Evolutionary conservation across 1,284 basidiomycete genomes (phyloP).

Genomic region (Puccinia horiana): DNA sequence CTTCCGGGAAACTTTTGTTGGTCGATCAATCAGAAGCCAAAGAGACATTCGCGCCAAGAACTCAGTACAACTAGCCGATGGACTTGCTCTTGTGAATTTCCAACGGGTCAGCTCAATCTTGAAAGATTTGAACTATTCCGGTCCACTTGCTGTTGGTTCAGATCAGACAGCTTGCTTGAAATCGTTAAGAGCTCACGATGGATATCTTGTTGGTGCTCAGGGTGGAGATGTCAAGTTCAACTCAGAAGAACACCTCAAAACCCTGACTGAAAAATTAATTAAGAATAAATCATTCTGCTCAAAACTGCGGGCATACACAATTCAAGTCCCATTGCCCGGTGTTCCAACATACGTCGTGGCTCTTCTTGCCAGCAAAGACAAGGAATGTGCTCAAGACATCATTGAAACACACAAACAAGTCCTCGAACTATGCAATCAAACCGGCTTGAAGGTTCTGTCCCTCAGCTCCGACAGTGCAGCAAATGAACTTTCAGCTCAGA

Average conservation of each 20-base stretch:
- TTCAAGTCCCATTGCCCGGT: background rate
- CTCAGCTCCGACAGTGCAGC: background rate
- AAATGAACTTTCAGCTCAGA: no score
- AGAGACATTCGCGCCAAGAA: no score
- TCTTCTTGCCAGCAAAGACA: background rate
- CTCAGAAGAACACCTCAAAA: background rate
- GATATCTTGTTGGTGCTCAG: background rate
- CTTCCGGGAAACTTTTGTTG: no score
- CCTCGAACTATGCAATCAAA: background rate
- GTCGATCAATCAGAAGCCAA: no score
- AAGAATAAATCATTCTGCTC: background rate
- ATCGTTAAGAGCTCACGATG: background rate
- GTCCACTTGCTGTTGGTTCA: background rate
- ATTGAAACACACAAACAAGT: background rate
- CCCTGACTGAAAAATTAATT: background rate
- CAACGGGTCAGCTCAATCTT: background rate
- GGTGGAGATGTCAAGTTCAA: background rate
- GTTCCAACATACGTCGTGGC: background rate
- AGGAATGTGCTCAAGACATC: background rate
- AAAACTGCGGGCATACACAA: background rate
- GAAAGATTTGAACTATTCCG: background rate
- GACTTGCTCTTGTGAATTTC: no score
- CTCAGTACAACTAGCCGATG: no score
- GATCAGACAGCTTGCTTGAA: background rate
- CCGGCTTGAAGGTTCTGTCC: background rate